Evolutionary conservation across 2,329 filamentous ascomycete genomes (phyloP).

Genomic region (Botrytis byssoidea): DNA sequence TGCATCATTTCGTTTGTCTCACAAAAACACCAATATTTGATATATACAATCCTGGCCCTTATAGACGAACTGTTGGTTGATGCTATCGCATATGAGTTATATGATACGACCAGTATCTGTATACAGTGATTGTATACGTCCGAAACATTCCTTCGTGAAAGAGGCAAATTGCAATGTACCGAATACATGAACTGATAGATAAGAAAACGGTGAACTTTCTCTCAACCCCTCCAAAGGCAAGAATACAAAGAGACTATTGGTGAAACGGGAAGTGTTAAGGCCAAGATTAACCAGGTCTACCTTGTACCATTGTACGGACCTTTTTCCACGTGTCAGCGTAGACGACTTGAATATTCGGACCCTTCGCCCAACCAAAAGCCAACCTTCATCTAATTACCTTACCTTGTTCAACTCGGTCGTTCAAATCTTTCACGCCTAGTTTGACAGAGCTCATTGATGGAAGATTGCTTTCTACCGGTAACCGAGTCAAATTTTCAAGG

Average conservation of each 20-base stretch:
- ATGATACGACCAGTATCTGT: neutral
- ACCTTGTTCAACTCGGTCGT: neutral
- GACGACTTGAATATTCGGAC: neutral
- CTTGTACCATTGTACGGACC: conserved; percentile 11
- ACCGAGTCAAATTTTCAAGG: neutral
- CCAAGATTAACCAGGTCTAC: neutral
- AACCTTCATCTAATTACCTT: neutral
- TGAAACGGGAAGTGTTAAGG: neutral
- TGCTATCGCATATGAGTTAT: neutral
- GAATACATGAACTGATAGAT: conserved; percentile 1
- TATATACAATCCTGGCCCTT: neutral
- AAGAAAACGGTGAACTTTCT: conserved; percentile 1
- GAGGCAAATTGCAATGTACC: neutral
- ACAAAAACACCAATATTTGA: conserved; percentile 3
- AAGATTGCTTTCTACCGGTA: neutral
- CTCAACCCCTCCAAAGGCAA: neutral
- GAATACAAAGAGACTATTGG: neutral
- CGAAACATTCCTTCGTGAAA: conserved; percentile 1
- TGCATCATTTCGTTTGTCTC: conserved; percentile 19
- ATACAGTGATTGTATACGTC: neutral
- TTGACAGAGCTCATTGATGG: conserved; percentile 1
- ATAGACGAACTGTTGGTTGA: neutral
- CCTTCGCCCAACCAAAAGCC: neutral
- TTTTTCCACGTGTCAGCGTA: conserved; percentile 16
- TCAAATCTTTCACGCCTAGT: neutral